phyloP scores from a whole-genome alignment of 768 basidiomycete species.

The Pleurotus salmoneostramineus region DNA sequence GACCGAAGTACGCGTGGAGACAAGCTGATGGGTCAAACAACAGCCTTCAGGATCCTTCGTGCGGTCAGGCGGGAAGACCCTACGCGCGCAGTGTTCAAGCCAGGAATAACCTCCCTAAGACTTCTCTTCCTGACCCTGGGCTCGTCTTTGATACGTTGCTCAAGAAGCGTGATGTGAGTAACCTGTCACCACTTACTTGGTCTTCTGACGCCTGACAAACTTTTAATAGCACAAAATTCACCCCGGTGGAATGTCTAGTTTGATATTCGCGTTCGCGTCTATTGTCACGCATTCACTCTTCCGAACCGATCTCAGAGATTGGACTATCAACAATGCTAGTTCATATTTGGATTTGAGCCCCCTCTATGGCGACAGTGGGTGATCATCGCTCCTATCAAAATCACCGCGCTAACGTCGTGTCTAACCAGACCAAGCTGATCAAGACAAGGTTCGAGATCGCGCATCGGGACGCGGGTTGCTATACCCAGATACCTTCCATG shows the following conservation, averaged over 20 bases:
- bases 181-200: slow-evolving; percentile 20
- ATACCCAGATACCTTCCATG: slow-evolving; percentile 50
- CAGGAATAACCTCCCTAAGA: slow-evolving; percentile 31
- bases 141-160: slow-evolving; percentile 63
- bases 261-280: slow-evolving; percentile 66
- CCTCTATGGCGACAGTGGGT: slow-evolving; percentile 47
- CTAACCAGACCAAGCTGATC: slow-evolving; percentile 26
- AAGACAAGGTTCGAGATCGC: slow-evolving; percentile 44
- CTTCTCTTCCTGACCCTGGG: slow-evolving; percentile 50
- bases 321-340: slow-evolving; percentile 45
- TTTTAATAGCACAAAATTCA: slow-evolving; percentile 34
- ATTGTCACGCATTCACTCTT: slow-evolving; percentile 61
- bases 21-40: slow-evolving; percentile 49
- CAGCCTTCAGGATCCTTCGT: slow-evolving; percentile 36
- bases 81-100: slow-evolving; percentile 53
- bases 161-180: slow-evolving; percentile 31
- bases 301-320: slow-evolving; percentile 39
- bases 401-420: slow-evolving; percentile 4
- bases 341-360: slow-evolving; percentile 56
- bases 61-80: slow-evolving; percentile 47
- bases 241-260: slow-evolving; percentile 53
- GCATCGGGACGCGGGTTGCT: slow-evolving; percentile 45
- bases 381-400: not conserved
- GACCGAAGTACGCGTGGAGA: slow-evolving; percentile 32
- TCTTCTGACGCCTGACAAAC: slow-evolving; percentile 19